Percentiles rank a stretch among this genome's conserved stretches.
Evolutionary conservation across 169 alveolate genomes (phyloP).

Genomic region (Plasmodium adleri): DNA sequence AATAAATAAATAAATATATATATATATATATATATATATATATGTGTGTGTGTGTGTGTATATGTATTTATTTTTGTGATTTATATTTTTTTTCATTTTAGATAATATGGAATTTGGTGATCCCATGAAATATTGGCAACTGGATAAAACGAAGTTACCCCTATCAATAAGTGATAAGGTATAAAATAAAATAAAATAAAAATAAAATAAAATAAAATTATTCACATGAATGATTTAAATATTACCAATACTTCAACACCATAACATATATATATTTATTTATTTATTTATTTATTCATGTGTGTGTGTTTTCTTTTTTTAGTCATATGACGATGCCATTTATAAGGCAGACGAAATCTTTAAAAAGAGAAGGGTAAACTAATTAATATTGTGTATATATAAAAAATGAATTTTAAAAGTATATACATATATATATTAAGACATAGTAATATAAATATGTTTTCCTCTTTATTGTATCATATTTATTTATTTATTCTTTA

Average conservation of each 20-base stretch:
- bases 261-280: neutral
- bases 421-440: neutral
- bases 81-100: constrained; percentile 1
- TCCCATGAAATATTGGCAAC: constrained; percentile 60
- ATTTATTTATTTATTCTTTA: neutral
- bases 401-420: neutral
- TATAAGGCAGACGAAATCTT: constrained; percentile 25
- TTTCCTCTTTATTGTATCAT: neutral
- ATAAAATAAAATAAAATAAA: constrained; percentile 1
- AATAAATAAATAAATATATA: no score
- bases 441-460: neutral
- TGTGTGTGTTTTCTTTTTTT: neutral
- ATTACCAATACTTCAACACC: neutral
- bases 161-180: constrained; percentile 38
- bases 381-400: neutral
- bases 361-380: constrained; percentile 29
- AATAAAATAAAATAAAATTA: neutral
- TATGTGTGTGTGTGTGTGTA: neutral
- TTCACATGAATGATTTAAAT: no score
- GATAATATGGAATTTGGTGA: constrained; percentile 63
- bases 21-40: neutral
- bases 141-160: constrained; percentile 56
- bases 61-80: neutral
- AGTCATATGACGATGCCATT: constrained; percentile 64
- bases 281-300: neutral